A percentile compares a stretch with the other conserved stretches of the same genome.
Evolutionary conservation across 2,329 filamentous ascomycete species (phyloP).

Genomic region (Penicillium thymicola): DNA sequence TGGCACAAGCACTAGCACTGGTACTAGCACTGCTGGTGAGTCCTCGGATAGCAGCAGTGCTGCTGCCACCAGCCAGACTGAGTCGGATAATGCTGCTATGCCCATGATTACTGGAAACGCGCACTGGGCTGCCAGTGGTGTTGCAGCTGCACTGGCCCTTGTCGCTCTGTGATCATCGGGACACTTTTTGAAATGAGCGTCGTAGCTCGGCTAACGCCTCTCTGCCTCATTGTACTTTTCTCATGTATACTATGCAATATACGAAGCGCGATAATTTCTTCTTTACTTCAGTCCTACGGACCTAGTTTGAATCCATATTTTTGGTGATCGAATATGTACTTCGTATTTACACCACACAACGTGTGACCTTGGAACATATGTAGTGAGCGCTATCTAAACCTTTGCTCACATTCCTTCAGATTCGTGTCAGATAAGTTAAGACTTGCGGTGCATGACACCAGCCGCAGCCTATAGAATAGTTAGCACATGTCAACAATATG

Average conservation of each 20-base stretch:
- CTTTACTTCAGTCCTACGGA: not conserved
- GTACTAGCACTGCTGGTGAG: not conserved
- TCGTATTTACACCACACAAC: not conserved
- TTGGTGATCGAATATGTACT: not conserved
- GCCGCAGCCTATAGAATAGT: constrained; percentile 19
- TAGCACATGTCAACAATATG: not conserved
- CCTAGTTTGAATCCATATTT: not conserved
- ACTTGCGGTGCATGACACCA: constrained; percentile 26
- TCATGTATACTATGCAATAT: not conserved
- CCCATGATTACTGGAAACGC: constrained; percentile 14
- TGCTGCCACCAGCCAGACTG: constrained; percentile 7
- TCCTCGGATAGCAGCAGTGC: not conserved
- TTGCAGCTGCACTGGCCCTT: constrained; percentile 9
- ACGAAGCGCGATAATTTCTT: not conserved
- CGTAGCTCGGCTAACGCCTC: not conserved
- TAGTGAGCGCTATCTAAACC: not conserved
- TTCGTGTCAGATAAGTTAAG: not conserved
- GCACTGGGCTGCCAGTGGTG: constrained; percentile 16
- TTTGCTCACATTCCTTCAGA: not conserved
- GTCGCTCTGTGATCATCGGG: not conserved
- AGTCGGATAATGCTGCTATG: constrained; percentile 15
- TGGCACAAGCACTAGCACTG: not conserved
- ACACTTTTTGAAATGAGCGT: not conserved
- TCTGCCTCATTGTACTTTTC: not conserved
- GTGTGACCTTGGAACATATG: not conserved